These are phyloP conservation scores for Cyberlindnera euphorbiae DNA, from an alignment of 805 yeast species.

Conservation along the genomic window DNA sequence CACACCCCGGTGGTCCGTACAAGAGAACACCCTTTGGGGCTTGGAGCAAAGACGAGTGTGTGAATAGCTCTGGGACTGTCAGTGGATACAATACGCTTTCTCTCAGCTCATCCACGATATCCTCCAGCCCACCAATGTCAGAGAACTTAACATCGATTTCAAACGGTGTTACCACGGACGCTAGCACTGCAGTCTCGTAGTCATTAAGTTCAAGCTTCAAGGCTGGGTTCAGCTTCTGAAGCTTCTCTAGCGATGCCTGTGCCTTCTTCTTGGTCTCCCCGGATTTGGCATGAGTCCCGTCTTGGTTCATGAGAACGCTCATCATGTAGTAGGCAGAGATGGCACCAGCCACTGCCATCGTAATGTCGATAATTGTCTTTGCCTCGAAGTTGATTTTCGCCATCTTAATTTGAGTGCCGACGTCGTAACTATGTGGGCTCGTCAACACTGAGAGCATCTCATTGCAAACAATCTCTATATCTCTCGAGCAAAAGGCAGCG, in stretches of 20 bases:
- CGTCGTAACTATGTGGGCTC: too few relatives aligned
- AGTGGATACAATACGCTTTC: constrained; percentile 89
- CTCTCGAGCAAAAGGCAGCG: background rate
- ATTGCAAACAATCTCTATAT: too few relatives aligned
- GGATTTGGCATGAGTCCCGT: constrained; percentile 43
- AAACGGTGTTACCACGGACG: constrained; percentile 76
- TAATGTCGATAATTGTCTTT: constrained; percentile 40
- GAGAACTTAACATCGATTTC: constrained; percentile 70
- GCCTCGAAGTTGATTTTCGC: constrained; percentile 30
- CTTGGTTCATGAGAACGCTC: constrained; percentile 37
- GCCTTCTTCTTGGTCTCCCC: constrained; percentile 61
- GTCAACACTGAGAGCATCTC: too few relatives aligned
- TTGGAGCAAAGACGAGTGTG: constrained; percentile 67
- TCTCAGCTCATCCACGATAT: constrained; percentile 74
- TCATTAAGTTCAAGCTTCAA: constrained; percentile 50
- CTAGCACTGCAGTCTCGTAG: constrained; percentile 75
- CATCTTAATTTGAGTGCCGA: constrained; percentile 8
- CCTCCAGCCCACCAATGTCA: constrained; percentile 87
- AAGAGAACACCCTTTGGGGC: constrained; percentile 93
- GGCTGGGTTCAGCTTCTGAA: constrained; percentile 57
- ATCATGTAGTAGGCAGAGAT: constrained; percentile 64
- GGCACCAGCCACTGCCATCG: constrained; percentile 57
- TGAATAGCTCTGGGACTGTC: constrained; percentile 68
- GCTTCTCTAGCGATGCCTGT: constrained; percentile 48
- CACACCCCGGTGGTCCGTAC: constrained; percentile 97